Base-by-base conservation (phyloP, 1,139 yeast genomes). In the Saccharomyces hybrid region DNA sequence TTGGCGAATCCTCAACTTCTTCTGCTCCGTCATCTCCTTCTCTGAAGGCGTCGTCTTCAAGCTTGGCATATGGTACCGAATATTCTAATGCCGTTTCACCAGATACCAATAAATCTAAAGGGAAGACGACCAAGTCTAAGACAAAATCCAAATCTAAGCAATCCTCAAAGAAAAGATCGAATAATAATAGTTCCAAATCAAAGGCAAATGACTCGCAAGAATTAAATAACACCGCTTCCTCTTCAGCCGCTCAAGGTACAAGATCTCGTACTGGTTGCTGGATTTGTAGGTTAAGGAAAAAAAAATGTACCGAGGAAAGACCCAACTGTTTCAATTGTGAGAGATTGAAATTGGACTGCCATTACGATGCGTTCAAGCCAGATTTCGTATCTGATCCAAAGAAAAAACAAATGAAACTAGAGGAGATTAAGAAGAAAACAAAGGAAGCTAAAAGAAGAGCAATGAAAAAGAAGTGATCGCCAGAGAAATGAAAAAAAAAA, bases 231-330 rank as follows among this genome's bases (percentile, higher is more conserved):
- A 16, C 44, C 19, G 11, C 44, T 38, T 38, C 44, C 24, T 38
- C 44, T 7, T 19, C 44, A 38, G 19, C 44, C 24, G 16, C 44
- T 38, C 44, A 38, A 29, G 70, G 65, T 4, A 73, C 77, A 11
- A 71, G 85, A 55, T 81, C 85, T 0, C 78, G 78, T 58, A 74
- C 72, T 42, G 88, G 88, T 0, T 83, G 88, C 62, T 83, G 88
- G 88, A 83, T 85, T 4, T 83, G 88, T 64, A 67, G 88, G 56
- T 70, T 83, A 26, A 76, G 89, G 50, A 82, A 83, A 63, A 83
- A 83, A 64, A 78, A 83, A 56, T 83, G 89, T 61, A 76, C 84
- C 0, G 87, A 82, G 63, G 82, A 82, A 59, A 76, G 72, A 59
- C 87, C 88, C 0, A 62, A 58, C 9, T 83, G 89, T 64, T 65